phyloP scores from a whole-genome alignment of 2,329 filamentous ascomycete species.

The Xylariaceae sp. region DNA sequence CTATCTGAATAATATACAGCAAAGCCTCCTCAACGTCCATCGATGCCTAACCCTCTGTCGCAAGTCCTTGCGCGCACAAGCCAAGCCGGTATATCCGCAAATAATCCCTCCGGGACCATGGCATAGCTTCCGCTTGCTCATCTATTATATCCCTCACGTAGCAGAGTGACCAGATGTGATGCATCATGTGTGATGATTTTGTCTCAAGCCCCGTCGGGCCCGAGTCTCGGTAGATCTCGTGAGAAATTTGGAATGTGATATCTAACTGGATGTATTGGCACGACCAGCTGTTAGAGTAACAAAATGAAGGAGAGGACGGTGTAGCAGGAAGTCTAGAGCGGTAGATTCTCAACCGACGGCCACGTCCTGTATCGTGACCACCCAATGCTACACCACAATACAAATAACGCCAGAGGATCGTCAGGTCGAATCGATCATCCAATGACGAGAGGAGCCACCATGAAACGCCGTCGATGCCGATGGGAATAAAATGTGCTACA shows the following conservation, averaged over 20 bases:
- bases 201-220: constrained; percentile 21
- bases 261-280: constrained; percentile 20
- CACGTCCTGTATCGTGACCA: constrained; percentile 27
- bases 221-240: constrained; percentile 29
- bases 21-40: constrained; percentile 30
- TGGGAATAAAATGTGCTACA: constrained; percentile 36
- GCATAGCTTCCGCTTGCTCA: constrained; percentile 23
- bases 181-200: constrained; percentile 10
- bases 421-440: constrained; percentile 35
- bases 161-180: constrained; percentile 22
- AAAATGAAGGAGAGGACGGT: constrained; percentile 37
- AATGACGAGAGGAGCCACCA: constrained; percentile 38
- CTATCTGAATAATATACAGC: constrained; percentile 42
- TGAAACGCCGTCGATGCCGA: constrained; percentile 41
- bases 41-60: constrained; percentile 32
- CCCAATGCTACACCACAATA: constrained; percentile 34
- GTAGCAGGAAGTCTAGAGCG: constrained; percentile 26
- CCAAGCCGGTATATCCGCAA: constrained; percentile 28
- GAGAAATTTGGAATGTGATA: constrained; percentile 29
- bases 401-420: constrained; percentile 39
- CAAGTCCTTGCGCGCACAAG: constrained; percentile 28
- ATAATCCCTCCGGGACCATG: constrained; percentile 19
- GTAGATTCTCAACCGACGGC: constrained; percentile 23
- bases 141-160: constrained; percentile 35
- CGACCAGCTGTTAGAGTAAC: constrained; percentile 21